Conservation (phyloP, 805 yeast species). For the Nakazawaea molendinolei region DNA sequence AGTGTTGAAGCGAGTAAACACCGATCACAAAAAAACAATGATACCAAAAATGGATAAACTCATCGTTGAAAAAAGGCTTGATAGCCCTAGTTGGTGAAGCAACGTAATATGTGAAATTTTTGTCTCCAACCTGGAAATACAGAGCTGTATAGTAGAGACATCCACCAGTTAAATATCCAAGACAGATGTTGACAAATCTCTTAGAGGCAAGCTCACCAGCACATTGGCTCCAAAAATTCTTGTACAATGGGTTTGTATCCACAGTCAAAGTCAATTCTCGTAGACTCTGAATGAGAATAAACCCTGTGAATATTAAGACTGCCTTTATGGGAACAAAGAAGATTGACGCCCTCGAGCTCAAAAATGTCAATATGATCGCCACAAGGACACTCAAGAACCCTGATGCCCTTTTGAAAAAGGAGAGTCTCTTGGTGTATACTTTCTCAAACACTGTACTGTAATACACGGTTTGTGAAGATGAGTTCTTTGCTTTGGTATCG, state of each 20-base stretch:
- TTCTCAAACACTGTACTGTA: conserved; percentile 16
- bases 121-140: conserved; percentile 17
- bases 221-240: conserved; percentile 20
- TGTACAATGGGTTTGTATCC: conserved; percentile 17
- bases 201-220: conserved; percentile 19
- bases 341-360: conserved; percentile 16
- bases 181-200: conserved; percentile 16
- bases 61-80: conserved; percentile 34
- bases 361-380: conserved; percentile 15
- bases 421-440: conserved; percentile 21
- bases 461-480: conserved; percentile 4
- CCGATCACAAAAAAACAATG: conserved; percentile 33
- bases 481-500: not conserved
- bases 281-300: conserved; percentile 21
- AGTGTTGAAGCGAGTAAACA: conserved; percentile 43
- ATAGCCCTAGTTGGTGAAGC: conserved; percentile 31
- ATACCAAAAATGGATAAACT: conserved; percentile 44
- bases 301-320: conserved; percentile 21
- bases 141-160: conserved; percentile 15
- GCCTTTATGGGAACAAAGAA: conserved; percentile 21
- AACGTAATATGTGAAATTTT: conserved; percentile 19
- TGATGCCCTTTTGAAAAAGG: conserved; percentile 19
- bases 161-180: conserved; percentile 19
- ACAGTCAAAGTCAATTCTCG: conserved; percentile 22
- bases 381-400: conserved; percentile 17